These are phyloP conservation scores for Aspergillus latus DNA, from an alignment of 2,329 filamentous ascomycete species.

Conservation along the genomic window DNA sequence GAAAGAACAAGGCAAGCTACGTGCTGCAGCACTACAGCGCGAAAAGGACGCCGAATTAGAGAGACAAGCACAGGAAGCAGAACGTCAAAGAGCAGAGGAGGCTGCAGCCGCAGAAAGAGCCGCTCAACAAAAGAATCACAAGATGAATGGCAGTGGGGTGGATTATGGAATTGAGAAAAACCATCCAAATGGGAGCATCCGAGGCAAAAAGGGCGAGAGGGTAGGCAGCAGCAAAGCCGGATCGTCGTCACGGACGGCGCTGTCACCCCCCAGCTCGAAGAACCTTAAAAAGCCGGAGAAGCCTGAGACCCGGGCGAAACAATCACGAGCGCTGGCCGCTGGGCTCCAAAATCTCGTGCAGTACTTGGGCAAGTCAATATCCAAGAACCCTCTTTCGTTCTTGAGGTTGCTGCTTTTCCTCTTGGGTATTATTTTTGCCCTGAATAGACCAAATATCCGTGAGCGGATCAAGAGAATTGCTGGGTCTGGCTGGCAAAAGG, in stretches of 20 bases:
- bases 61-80: constrained; percentile 46
- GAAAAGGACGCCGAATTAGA: constrained; percentile 57
- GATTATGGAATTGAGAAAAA: constrained; percentile 68
- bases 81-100: constrained; percentile 41
- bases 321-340: constrained; percentile 46
- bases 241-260: constrained; percentile 32
- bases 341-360: constrained; percentile 52
- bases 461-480: constrained; percentile 71
- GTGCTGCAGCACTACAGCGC: constrained; percentile 63
- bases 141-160: constrained; percentile 63
- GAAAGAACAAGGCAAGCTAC: constrained; percentile 68
- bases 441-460: constrained; percentile 72
- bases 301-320: constrained; percentile 32
- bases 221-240: constrained; percentile 22
- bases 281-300: constrained; percentile 42
- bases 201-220: constrained; percentile 33
- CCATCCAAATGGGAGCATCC: constrained; percentile 37
- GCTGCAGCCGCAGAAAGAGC: constrained; percentile 43
- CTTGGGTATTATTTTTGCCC: constrained; percentile 71
- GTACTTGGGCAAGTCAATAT: constrained; percentile 53
- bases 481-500: constrained; percentile 72
- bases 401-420: constrained; percentile 73
- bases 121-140: constrained; percentile 36
- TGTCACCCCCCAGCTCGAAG: constrained; percentile 37
- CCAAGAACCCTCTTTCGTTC: constrained; percentile 56